phyloP scores from a whole-genome alignment of 139 green algal species.

The Desmodesmus armatus region DNA sequence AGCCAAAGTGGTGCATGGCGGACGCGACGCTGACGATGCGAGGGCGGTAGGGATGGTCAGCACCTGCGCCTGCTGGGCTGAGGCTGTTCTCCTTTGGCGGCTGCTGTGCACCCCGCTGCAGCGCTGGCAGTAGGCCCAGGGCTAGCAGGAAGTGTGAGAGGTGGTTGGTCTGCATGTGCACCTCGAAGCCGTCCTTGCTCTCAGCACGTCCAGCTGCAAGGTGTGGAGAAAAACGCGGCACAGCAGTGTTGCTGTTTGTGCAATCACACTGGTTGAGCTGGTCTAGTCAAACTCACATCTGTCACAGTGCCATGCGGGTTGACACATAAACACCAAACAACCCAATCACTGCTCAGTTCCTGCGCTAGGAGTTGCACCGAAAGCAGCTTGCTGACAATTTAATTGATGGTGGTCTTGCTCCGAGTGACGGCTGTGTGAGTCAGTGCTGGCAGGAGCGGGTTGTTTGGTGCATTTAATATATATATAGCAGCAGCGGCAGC shows the following conservation, averaged over 20 bases:
- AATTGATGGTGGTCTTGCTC: not conserved
- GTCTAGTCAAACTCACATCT: too few relatives aligned
- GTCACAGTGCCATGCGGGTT: too few relatives aligned
- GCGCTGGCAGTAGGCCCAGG: slow-evolving; percentile 74
- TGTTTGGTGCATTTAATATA: not conserved
- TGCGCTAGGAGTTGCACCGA: not conserved
- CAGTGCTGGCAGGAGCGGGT: too few relatives aligned
- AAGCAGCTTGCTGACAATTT: not conserved
- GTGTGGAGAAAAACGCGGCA: too few relatives aligned
- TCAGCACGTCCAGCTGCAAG: slow-evolving; percentile 58
- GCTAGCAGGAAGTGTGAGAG: slow-evolving; percentile 86
- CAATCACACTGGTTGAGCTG: too few relatives aligned
- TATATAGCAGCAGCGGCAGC: not conserved
- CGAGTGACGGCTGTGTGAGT: too few relatives aligned
- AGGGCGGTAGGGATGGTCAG: too few relatives aligned
- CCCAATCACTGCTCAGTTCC: too few relatives aligned
- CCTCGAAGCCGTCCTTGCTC: slow-evolving; percentile 80
- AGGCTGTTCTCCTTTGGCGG: not conserved
- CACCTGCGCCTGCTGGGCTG: not conserved
- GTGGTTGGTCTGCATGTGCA: slow-evolving; percentile 88
- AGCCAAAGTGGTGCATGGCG: slow-evolving; percentile 61
- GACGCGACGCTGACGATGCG: slow-evolving; percentile 77
- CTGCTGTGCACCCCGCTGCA: slow-evolving; percentile 52
- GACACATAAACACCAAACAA: too few relatives aligned
- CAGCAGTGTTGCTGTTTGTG: too few relatives aligned